Evolutionary conservation across 495 filamentous ascomycete genomes (phyloP).

Genomic region (Aspergillus taichungensis): DNA sequence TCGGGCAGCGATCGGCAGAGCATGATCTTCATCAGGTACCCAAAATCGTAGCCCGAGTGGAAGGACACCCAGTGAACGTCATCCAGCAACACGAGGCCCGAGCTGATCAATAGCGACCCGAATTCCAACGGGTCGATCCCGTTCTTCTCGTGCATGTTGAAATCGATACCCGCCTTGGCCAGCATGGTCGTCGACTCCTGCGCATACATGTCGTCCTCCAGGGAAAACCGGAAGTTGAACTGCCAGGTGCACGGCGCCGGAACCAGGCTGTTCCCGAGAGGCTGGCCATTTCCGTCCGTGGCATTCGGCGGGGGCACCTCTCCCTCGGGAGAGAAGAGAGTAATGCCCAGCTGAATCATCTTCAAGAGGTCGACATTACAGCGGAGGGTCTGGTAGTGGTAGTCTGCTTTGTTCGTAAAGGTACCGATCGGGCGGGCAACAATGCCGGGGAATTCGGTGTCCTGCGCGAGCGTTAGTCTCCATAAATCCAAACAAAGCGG

Average conservation of each 20-base stretch:
- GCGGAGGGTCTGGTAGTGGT: constrained; percentile 95
- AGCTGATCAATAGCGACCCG: constrained; percentile 79
- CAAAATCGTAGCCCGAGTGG: constrained; percentile 98
- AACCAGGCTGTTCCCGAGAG: constrained; percentile 44
- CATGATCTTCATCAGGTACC: constrained; percentile 90
- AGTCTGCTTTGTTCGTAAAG: constrained; percentile 89
- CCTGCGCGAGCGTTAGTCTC: constrained; percentile 43
- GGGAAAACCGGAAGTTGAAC: constrained; percentile 96
- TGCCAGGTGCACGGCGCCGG: constrained; percentile 88
- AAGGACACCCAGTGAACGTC: constrained; percentile 94
- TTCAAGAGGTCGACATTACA: constrained; percentile 96
- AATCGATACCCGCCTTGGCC: constrained; percentile 80
- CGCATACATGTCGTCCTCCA: constrained; percentile 93
- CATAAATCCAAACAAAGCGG: not conserved
- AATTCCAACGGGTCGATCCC: constrained; percentile 91
- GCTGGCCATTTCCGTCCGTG: constrained; percentile 46
- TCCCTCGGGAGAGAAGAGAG: constrained; percentile 79
- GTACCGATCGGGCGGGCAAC: constrained; percentile 90
- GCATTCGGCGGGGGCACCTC: constrained; percentile 67
- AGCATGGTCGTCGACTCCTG: constrained; percentile 85
- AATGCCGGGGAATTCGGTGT: constrained; percentile 95
- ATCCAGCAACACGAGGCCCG: constrained; percentile 79
- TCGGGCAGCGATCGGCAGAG: constrained; percentile 69
- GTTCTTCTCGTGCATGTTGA: constrained; percentile 66
- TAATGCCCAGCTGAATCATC: constrained; percentile 93